Conservation (phyloP, 768 basidiomycete species). For the Termitomyces sp. region DNA sequence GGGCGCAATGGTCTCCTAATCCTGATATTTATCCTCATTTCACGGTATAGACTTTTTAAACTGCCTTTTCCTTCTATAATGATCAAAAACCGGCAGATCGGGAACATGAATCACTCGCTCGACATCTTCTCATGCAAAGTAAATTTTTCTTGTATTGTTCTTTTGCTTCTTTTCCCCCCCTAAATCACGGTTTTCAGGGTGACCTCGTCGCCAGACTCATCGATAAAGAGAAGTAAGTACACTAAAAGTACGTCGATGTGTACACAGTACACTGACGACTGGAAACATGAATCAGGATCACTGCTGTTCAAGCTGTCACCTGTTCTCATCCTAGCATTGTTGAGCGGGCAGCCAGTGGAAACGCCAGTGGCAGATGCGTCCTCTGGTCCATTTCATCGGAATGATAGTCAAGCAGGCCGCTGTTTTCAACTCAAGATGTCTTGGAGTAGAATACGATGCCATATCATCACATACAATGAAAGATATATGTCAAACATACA, state of each 20-base stretch:
- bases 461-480: not conserved
- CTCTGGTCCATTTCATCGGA: slow-evolving; percentile 63
- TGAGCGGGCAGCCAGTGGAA: slow-evolving; percentile 72
- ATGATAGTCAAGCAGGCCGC: slow-evolving; percentile 1
- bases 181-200: slow-evolving; percentile 39
- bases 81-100: slow-evolving; percentile 42
- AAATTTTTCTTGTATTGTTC: slow-evolving; percentile 5
- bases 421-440: not conserved
- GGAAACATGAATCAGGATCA: slow-evolving; percentile 40
- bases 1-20: slow-evolving; percentile 76
- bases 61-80: not conserved
- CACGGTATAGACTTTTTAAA: slow-evolving; percentile 43
- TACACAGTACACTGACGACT: not conserved
- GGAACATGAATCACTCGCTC: slow-evolving; percentile 72
- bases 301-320: slow-evolving; percentile 87
- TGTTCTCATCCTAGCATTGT: slow-evolving; percentile 75
- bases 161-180: not conserved
- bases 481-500: slow-evolving; percentile 43
- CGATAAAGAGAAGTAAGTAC: slow-evolving; percentile 47
- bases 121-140: slow-evolving; percentile 74
- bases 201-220: slow-evolving; percentile 60
- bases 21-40: slow-evolving; percentile 80
- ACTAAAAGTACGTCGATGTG: not conserved
- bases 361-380: slow-evolving; percentile 73
- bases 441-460: not conserved